Conservation (phyloP, 768 basidiomycete genomes). For the Trametes maxima region DNA sequence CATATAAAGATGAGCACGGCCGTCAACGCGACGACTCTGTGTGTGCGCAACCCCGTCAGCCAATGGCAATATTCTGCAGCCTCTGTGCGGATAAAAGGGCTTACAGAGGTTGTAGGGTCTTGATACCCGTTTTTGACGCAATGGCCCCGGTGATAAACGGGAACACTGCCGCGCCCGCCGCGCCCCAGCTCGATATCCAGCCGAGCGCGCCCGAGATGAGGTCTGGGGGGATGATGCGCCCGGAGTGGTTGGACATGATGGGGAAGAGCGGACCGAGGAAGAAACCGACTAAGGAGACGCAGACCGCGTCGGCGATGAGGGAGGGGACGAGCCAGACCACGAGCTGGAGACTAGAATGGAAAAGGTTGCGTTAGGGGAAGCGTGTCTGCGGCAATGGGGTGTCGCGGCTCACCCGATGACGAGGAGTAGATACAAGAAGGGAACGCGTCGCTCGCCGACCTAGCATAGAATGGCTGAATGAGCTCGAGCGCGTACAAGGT, state of each 20-base stretch:
- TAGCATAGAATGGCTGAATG: slow-evolving; percentile 13
- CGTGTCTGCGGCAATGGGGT: not conserved
- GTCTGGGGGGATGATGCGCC: slow-evolving; percentile 46
- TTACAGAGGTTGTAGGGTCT: slow-evolving; percentile 51
- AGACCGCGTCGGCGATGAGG: slow-evolving; percentile 53
- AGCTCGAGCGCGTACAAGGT: not conserved
- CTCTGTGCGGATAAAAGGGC: slow-evolving; percentile 22
- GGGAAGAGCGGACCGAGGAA: slow-evolving; percentile 52
- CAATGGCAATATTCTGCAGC: not conserved
- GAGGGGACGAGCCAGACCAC: slow-evolving; percentile 59
- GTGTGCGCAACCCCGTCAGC: not conserved
- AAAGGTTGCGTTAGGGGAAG: not conserved
- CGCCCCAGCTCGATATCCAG: slow-evolving; percentile 55
- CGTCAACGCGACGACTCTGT: slow-evolving; percentile 27
- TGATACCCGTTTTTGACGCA: slow-evolving; percentile 44
- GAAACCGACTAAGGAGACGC: slow-evolving; percentile 56
- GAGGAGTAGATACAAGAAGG: slow-evolving; percentile 22
- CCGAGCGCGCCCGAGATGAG: slow-evolving; percentile 47
- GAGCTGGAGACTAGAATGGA: slow-evolving; percentile 50
- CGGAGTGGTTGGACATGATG: slow-evolving; percentile 43
- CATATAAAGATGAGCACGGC: slow-evolving; percentile 20
- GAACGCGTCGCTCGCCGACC: slow-evolving; percentile 40
- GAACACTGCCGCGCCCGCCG: slow-evolving; percentile 51
- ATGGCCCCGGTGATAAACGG: slow-evolving; percentile 55
- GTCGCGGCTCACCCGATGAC: slow-evolving; percentile 37